Conservation (phyloP, 495 filamentous ascomycete species). For the Xylaria bambusicola region DNA sequence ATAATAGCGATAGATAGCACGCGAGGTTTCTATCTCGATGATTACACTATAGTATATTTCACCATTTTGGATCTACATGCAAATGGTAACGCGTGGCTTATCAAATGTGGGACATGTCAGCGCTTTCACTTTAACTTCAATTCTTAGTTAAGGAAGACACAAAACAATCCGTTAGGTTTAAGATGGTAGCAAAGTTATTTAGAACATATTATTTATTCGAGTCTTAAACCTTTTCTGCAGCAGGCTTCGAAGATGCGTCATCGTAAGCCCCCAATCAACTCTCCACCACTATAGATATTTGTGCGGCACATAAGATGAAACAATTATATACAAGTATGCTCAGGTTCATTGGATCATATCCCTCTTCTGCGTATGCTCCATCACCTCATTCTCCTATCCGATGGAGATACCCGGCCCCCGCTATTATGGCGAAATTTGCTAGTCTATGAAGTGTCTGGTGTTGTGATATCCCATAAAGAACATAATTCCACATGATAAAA, state of each 20-base stretch:
- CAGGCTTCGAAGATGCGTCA: not conserved
- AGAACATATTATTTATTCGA: too few relatives aligned
- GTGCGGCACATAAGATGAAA: conserved; percentile 24
- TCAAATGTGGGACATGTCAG: too few relatives aligned
- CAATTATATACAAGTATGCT: conserved; percentile 36
- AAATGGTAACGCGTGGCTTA: too few relatives aligned
- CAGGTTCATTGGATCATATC: conserved; percentile 13
- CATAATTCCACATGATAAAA: conserved; percentile 16
- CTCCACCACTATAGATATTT: conserved; percentile 2
- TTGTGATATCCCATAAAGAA: conserved; percentile 28
- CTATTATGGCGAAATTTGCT: conserved; percentile 12
- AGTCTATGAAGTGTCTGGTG: conserved; percentile 30
- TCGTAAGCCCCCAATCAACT: not conserved
- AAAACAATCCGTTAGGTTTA: too few relatives aligned
- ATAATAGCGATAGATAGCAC: too few relatives aligned
- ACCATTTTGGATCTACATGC: too few relatives aligned
- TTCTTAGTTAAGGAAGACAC: too few relatives aligned
- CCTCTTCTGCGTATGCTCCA: conserved; percentile 12
- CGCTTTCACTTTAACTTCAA: too few relatives aligned
- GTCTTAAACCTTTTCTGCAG: not conserved
- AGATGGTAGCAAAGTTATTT: too few relatives aligned
- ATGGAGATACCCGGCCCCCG: conserved; percentile 4
- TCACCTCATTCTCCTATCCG: conserved; percentile 5
- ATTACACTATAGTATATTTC: too few relatives aligned
- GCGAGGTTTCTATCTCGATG: too few relatives aligned